Conservation (phyloP, 2,329 filamentous ascomycete genomes). For the Penicillium sp. region DNA sequence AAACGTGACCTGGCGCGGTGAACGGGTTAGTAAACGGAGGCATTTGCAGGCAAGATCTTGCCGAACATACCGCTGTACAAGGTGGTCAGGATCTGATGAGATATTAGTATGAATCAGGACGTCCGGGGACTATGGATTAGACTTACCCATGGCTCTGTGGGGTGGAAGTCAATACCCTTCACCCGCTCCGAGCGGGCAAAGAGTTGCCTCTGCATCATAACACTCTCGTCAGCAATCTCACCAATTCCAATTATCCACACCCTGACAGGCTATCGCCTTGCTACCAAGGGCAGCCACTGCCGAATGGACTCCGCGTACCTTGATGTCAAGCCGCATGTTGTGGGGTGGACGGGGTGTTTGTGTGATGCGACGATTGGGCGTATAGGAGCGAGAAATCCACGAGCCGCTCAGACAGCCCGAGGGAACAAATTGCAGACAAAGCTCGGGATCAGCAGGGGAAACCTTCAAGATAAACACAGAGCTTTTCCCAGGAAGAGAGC, state of each 20-base stretch:
- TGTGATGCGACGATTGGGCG: constrained; percentile 37
- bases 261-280: not conserved
- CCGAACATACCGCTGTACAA: constrained; percentile 78
- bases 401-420: constrained; percentile 37
- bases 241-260: not conserved
- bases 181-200: constrained; percentile 92
- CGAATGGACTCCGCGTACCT: constrained; percentile 45
- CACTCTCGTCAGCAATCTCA: constrained; percentile 39
- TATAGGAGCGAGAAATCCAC: constrained; percentile 30
- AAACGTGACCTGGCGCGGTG: constrained; percentile 73
- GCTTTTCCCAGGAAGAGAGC: constrained; percentile 16
- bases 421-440: constrained; percentile 14
- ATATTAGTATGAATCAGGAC: constrained; percentile 9
- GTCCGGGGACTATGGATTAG: constrained; percentile 1
- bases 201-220: constrained; percentile 65
- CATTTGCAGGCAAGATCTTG: constrained; percentile 6
- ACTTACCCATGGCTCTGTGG: constrained; percentile 87
- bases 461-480: constrained; percentile 15
- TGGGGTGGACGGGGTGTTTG: constrained; percentile 32
- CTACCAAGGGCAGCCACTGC: not conserved
- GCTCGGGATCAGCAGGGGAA: constrained; percentile 13
- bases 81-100: constrained; percentile 73
- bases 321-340: constrained; percentile 61
- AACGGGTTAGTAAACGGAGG: constrained; percentile 25
- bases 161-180: constrained; percentile 96